Percentiles rank a stretch among this genome's conserved stretches.
Conservation (phyloP, 495 filamentous ascomycete genomes). For the Penicillium waksmanii region DNA sequence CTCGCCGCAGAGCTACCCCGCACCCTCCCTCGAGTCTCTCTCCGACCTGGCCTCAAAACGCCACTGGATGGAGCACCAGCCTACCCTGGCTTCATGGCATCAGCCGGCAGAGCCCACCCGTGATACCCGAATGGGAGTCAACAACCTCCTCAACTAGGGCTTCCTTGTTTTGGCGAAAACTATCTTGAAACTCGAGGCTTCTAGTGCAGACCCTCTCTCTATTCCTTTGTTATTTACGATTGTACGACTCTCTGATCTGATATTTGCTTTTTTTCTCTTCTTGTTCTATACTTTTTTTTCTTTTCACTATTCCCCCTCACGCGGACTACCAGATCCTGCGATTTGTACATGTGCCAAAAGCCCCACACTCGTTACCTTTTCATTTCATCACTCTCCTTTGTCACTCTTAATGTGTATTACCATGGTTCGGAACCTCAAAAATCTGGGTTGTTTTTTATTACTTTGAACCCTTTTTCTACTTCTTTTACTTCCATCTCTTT, state of each 20-base stretch:
- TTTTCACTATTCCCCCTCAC: conserved; percentile 26
- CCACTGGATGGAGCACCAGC: conserved; percentile 40
- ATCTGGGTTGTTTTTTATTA: conserved; percentile 24
- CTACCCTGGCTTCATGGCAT: conserved; percentile 36
- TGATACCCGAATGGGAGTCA: conserved; percentile 52
- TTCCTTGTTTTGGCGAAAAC: background rate
- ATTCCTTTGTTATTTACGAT: conserved; percentile 19
- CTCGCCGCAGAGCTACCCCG: conserved; percentile 25
- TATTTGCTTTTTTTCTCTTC: conserved; percentile 19
- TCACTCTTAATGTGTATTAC: conserved; percentile 45
- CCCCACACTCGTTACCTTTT: conserved; percentile 25
- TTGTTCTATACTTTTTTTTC: conserved; percentile 25
- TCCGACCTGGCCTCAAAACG: conserved; percentile 37
- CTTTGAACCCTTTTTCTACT: conserved; percentile 17
- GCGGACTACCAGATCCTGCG: conserved; percentile 18
- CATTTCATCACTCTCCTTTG: conserved; percentile 34
- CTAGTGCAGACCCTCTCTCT: conserved; percentile 7
- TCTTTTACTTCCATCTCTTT: conserved; percentile 15
- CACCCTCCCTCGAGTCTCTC: conserved; percentile 33
- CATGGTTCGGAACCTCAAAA: conserved; percentile 33
- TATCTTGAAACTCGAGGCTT: background rate
- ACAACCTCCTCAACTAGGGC: conserved; percentile 41
- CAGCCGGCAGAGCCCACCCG: conserved; percentile 35
- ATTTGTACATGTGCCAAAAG: conserved; percentile 40
- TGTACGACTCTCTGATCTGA: conserved; percentile 24